phyloP scores from a whole-genome alignment of 495 filamentous ascomycete genomes.

The Penicillium psychrofluorescens region DNA sequence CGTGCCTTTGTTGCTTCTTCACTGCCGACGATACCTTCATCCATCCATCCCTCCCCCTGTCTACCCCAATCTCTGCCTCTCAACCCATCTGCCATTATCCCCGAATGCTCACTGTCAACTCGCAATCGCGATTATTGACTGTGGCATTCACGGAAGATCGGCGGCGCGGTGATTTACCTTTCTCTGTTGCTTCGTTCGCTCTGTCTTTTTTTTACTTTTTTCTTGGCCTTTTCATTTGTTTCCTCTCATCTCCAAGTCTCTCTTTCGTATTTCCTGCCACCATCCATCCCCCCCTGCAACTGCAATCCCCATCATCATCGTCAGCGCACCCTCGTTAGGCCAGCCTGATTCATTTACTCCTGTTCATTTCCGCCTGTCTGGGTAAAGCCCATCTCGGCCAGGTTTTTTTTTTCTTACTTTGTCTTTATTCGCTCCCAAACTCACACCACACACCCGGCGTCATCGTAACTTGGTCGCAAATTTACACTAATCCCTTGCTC shows the following conservation, averaged over 20 bases:
- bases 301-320: not conserved
- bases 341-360: not conserved
- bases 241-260: not conserved
- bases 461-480: not conserved
- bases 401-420: not conserved
- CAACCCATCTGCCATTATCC: too few relatives aligned
- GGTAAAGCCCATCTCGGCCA: not conserved
- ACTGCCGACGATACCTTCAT: too few relatives aligned
- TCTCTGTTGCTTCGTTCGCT: too few relatives aligned
- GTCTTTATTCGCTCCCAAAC: not conserved
- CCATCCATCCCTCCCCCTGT: too few relatives aligned
- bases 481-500: conserved; percentile 1
- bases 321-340: not conserved
- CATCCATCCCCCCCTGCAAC: not conserved
- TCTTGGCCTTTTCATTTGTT: not conserved
- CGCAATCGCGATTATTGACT: too few relatives aligned
- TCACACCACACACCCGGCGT: too few relatives aligned
- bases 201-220: not conserved
- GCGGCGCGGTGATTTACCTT: too few relatives aligned
- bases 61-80: too few relatives aligned
- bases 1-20: too few relatives aligned
- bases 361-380: not conserved
- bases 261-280: not conserved
- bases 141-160: too few relatives aligned
- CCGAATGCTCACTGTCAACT: too few relatives aligned